Evolutionary conservation across 805 yeast species (phyloP).

Genomic region (Kodamaea laetipori): DNA sequence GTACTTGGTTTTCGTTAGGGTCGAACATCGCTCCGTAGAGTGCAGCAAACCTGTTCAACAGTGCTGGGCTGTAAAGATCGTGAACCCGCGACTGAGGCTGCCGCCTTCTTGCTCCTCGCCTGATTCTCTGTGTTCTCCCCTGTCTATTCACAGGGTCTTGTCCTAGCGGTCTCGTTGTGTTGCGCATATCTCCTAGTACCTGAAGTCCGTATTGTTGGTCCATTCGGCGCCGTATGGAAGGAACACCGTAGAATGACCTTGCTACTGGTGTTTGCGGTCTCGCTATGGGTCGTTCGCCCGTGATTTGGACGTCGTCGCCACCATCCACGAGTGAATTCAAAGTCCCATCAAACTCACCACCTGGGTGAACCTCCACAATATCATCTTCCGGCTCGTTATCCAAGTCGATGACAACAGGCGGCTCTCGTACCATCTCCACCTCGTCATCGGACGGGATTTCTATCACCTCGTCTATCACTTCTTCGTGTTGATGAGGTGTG

Average conservation of each 20-base stretch:
- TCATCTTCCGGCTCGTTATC: constrained; percentile 23
- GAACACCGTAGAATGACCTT: not conserved
- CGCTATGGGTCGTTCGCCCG: constrained; percentile 24
- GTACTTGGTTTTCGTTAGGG: not conserved
- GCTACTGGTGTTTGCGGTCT: constrained; percentile 7
- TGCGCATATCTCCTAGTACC: constrained; percentile 1
- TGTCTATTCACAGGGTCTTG: not conserved
- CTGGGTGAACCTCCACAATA: constrained; percentile 21
- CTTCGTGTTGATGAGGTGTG: not conserved
- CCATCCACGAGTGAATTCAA: constrained; percentile 7
- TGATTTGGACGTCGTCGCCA: constrained; percentile 24
- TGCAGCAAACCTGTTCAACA: constrained; percentile 7
- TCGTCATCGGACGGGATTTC: constrained; percentile 21
- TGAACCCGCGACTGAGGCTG: not conserved
- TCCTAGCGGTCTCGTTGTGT: constrained; percentile 1
- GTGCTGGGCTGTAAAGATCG: constrained; percentile 2
- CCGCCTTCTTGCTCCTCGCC: not conserved
- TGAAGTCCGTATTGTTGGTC: constrained; percentile 2
- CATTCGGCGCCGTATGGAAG: constrained; percentile 2
- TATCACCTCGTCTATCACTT: constrained; percentile 16
- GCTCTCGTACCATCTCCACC: constrained; percentile 28
- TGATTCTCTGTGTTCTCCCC: too few species aligned
- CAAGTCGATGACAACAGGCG: constrained; percentile 20
- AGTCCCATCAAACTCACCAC: constrained; percentile 1
- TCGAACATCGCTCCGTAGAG: constrained; percentile 9